Evolutionary conservation across 768 basidiomycete species (phyloP), one percentile per base, ranked within the genome.

Genomic region (Tylopilus sp.): DNA sequence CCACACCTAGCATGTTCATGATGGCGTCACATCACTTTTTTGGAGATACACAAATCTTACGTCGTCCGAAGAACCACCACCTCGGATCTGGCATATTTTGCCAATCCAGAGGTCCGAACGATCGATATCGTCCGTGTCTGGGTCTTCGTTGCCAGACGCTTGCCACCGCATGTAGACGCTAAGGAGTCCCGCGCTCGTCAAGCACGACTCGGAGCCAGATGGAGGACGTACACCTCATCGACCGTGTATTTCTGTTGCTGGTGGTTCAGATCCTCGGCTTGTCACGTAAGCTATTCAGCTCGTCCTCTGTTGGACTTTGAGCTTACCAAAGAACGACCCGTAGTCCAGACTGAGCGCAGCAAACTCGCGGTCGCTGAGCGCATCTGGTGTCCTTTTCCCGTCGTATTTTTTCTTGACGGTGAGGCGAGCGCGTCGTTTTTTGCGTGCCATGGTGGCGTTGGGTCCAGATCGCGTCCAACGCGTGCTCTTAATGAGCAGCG

Each of bases 71-170:
- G 70, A 64, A 8, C 54, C 10, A 48, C 60, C 39, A 44, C 53
- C 50, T 12, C 77, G 68, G 18, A 83, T 80, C 8, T 76, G 77
- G 15, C 59, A 69, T 1, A 83, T 77, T 45, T 64, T 69, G 0
- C 63, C 82, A 1, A 83, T 72, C 82, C 82, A 83, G 30, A 77
- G 78, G 11, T 76, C 6, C 26, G n/a, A n/a, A n/a, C n/a, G n/a
- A n/a, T n/a, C n/a, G n/a, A 28, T 68, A n/a, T 69, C 59, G 3
- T 66, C 30, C 0, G 71, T 70, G 1, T 71, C 53, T 0, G 39
- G 40, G 0, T 15, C 45, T 3, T 18, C 22, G 3, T 48, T 53
- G 21, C 44, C 51, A 0, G 40, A 25, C 2, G 55, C 55, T 15
- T 40, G 28, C 15, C 20, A 28, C 26, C 26, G 25, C 10, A 83